Evolutionary conservation across 768 basidiomycete genomes (phyloP), one percentile per base, ranked within the genome.

Genomic region (Boletus huronensis): DNA sequence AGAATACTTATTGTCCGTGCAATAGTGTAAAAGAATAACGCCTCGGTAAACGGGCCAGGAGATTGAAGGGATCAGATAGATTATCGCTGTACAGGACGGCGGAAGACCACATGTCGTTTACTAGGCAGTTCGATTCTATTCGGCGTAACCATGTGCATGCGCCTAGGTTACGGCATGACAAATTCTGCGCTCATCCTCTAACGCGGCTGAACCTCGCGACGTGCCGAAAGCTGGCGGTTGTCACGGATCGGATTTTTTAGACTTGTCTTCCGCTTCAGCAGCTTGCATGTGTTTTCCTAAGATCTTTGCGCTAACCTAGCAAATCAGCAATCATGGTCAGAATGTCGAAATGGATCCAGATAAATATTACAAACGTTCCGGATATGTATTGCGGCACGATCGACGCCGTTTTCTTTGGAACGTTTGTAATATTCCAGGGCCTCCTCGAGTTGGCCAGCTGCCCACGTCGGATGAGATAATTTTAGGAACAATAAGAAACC

Each of bases 401-500:
- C 89, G 47, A 94, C 84, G 23, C 92, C 92, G 62, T 77, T 77
- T 50, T 85, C 79, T 63, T 88, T 82, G 64, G 88, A 88, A 60
- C 82, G 83, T 70, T 89, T 85, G 77, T 94, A 94, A 69, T 90
- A 82, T 62, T 79, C 78, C 52, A 94, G 77, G 34, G 91, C 87
- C 70, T 90, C 88, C 67, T 90, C 88, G 44, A 94, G 78, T 54
- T 80, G 79, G 45, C 88, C 90, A 64, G 84, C 90, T 93, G 71
- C 19, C 38, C 71, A 49, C 43, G 54, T 57, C 55, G 61, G 65
- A 54, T 62, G 53, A 57, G 60, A 58, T 59, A 73, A 67, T 60
- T 70, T 66, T 66, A 64, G 64, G 61, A 62, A 72, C 69, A 75
- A 72, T 72, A 68, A 67, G 66, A 54, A 55, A 57, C 55, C 57